Conservation (phyloP, 164 flowering plant genomes). For the Vitis cinerea region DNA sequence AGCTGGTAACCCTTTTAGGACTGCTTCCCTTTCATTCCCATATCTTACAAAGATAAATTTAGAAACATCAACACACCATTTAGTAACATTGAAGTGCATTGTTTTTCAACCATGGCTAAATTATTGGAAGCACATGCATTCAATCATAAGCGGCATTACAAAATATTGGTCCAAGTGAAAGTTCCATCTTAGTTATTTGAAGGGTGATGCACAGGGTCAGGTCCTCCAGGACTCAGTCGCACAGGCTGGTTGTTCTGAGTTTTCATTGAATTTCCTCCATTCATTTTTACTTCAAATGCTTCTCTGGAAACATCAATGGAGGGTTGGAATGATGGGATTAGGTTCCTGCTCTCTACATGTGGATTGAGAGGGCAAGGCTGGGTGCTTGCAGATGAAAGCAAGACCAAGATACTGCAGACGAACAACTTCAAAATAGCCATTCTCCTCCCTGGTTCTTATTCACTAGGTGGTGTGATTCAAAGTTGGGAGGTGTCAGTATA, state of each 20-base stretch:
- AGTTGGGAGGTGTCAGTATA: not conserved
- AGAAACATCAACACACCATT: no score
- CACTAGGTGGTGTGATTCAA: not conserved
- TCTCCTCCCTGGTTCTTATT: not conserved
- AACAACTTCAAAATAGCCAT: constrained; percentile 5
- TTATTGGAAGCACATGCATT: no score
- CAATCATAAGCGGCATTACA: no score
- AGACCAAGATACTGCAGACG: constrained; percentile 4
- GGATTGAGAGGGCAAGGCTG: constrained; percentile 5
- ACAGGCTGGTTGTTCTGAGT: not conserved
- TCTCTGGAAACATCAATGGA: not conserved
- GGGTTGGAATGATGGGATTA: not conserved
- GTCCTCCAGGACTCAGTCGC: constrained; percentile 19
- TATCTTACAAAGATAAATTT: no score
- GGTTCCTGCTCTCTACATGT: constrained; percentile 1
- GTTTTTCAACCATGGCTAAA: no score
- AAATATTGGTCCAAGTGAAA: no score
- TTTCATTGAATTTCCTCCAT: not conserved
- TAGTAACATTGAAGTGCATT: no score
- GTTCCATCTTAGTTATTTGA: not conserved
- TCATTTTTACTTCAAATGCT: not conserved
- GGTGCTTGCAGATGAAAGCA: constrained; percentile 5
- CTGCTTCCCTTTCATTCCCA: no score
- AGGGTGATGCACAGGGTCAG: constrained; percentile 19
- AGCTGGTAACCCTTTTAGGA: no score